These are phyloP conservation scores for Ceratocystis variospora DNA, from an alignment of 2,329 filamentous ascomycete genomes.

Conservation along the genomic window DNA sequence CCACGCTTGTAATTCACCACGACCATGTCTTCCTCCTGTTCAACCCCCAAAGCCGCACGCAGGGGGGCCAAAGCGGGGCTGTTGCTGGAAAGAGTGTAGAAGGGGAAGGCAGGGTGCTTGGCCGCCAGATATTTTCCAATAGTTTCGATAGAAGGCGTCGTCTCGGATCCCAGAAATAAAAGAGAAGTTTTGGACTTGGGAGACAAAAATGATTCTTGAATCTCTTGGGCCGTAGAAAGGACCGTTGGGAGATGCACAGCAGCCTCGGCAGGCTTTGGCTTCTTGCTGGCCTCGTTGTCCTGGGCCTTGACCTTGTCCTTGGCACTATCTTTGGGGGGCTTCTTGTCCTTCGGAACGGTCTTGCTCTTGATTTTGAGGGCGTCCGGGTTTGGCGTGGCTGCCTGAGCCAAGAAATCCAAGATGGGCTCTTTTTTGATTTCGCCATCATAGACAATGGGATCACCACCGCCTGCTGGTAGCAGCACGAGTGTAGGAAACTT, in stretches of 20 bases:
- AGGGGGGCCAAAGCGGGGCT: neutral
- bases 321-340: conserved; percentile 30
- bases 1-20: conserved; percentile 71
- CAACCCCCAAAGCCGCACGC: neutral
- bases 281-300: conserved; percentile 29
- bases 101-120: neutral
- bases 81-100: neutral
- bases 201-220: conserved; percentile 59
- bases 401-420: conserved; percentile 68
- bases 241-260: conserved; percentile 36
- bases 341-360: conserved; percentile 30
- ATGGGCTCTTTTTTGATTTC: conserved; percentile 76
- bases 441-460: conserved; percentile 61
- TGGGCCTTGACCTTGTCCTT: conserved; percentile 29
- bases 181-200: conserved; percentile 71
- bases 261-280: conserved; percentile 33
- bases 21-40: conserved; percentile 37
- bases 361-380: conserved; percentile 35
- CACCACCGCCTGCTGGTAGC: conserved; percentile 54
- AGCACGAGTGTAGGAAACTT: conserved; percentile 72
- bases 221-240: conserved; percentile 41
- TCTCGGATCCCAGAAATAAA: conserved; percentile 53
- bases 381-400: conserved; percentile 65
- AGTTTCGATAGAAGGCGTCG: neutral
- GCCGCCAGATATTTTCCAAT: conserved; percentile 2